Evolutionary conservation across 2,329 filamentous ascomycete genomes (phyloP), one percentile per base, ranked within the genome.

Genomic region (Colletotrichum sp.): DNA sequence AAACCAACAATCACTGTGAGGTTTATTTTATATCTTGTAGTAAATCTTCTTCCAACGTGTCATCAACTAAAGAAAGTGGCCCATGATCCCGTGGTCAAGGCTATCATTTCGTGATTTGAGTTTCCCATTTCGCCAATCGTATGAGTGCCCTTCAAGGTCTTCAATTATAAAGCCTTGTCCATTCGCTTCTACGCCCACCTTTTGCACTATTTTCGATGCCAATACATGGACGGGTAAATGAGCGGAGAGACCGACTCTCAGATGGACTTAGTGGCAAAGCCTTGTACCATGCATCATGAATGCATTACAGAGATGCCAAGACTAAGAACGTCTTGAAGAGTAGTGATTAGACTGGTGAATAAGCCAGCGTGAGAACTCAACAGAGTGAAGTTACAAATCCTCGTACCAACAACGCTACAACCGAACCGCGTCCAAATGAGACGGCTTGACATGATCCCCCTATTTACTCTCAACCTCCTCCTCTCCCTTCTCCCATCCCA

Each of bases 401-500:
- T 39, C 34, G 36, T 9, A 10, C 18, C 18, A 49, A 12, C 18
- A n/a, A 6, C 39, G 8, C 18, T n/a, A 49, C 39, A n/a, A 1
- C 39, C 2, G 32, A 2, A 34, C 18, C 44, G 44, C 44, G 5
- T 4, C 39, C 39, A 49, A 49, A 49, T 49, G 18, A 13, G 44
- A 21, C 18, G 0, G 10, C 44, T 52, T 49, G n/a, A 49, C 9
- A n/a, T 57, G 21, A 57, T 57, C 5, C 24, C 2, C 55, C 24
- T 8, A 62, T 26, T 62, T 21, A 2, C 18, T 13, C 15, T 39
- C 24, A 15, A 7, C 21, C 18, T 63, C 55, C 36, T 64, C 18
- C 44, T 49, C 39, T 1, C 16, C 24, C 62, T 76, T 66, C 32
- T 71, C 64, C 66, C 75, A 76, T 18, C 79, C 78, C 34, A 72